Evolutionary conservation across 2,329 filamentous ascomycete genomes (phyloP).

Genomic region (Fusarium luffae): DNA sequence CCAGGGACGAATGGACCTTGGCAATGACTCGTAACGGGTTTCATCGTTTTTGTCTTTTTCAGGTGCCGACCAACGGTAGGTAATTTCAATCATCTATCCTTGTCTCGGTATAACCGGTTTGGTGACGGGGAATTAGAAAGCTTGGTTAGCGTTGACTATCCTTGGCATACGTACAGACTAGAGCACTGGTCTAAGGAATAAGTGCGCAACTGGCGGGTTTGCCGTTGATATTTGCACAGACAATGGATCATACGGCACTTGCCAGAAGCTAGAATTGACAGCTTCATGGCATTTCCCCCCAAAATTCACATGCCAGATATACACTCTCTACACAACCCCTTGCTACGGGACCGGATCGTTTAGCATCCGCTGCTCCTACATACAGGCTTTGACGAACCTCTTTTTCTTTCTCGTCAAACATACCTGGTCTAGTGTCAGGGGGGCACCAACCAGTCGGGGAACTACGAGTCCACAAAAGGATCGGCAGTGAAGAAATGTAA

Average conservation of each 20-base stretch:
- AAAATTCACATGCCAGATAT: neutral
- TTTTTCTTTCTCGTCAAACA: neutral
- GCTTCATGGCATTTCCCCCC: too few relatives aligned
- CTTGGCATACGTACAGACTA: neutral
- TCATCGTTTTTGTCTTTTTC: neutral
- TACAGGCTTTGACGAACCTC: neutral
- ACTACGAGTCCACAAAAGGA: neutral
- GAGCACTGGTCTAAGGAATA: neutral
- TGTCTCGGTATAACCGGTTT: neutral
- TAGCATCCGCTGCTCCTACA: neutral
- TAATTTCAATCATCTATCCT: neutral
- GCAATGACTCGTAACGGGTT: constrained; percentile 2
- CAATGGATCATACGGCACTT: neutral
- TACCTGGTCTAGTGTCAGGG: constrained; percentile 8
- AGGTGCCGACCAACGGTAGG: neutral
- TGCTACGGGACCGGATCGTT: neutral
- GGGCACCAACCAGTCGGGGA: constrained; percentile 5
- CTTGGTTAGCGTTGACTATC: neutral
- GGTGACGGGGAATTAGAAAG: neutral
- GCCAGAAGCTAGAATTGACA: neutral
- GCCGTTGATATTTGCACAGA: constrained; percentile 1
- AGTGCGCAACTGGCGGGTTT: neutral
- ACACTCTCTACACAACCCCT: neutral
- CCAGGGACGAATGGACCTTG: neutral
- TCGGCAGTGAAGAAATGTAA: constrained; percentile 10